phyloP scores from a whole-genome alignment of 495 filamentous ascomycete genomes.

The Xylaria palmicola region DNA sequence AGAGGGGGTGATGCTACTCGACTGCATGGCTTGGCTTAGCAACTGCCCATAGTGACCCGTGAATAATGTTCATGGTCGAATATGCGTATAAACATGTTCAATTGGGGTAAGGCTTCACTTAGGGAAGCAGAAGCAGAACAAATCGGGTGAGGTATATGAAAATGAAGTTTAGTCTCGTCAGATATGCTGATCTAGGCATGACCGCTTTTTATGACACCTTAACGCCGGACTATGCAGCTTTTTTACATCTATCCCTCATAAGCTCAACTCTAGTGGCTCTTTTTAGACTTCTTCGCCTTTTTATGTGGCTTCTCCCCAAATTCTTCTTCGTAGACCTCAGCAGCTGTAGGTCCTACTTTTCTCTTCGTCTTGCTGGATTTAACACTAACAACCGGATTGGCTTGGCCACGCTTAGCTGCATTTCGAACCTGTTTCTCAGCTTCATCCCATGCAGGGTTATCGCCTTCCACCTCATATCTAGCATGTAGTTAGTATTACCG shows the following conservation, averaged over 20 bases:
- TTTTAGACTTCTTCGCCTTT: conserved; percentile 52
- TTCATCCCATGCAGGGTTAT: conserved; percentile 70
- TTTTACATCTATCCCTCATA: not conserved
- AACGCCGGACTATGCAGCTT: conserved; percentile 16
- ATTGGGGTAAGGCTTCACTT: not conserved
- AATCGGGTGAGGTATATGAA: not conserved
- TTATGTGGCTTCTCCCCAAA: conserved; percentile 57
- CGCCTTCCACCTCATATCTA: conserved; percentile 80
- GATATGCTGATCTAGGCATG: not conserved
- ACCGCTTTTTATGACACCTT: conserved; percentile 7
- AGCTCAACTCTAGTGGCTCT: not conserved
- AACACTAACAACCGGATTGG: conserved; percentile 75
- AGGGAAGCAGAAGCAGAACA: not conserved
- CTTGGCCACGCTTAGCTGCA: conserved; percentile 54
- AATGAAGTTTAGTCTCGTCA: not conserved
- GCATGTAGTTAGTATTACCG: conserved; percentile 31
- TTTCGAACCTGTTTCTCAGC: conserved; percentile 74
- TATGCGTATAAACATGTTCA: not conserved
- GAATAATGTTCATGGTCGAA: not conserved
- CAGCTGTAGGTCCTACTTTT: conserved; percentile 65
- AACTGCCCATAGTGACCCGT: not conserved
- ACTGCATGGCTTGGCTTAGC: not conserved
- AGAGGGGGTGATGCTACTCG: no score
- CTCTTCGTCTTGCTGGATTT: conserved; percentile 73
- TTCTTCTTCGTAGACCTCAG: conserved; percentile 58